phyloP scores from a whole-genome alignment of 2,329 filamentous ascomycete species.

The Biscogniauxia mediterranea region DNA sequence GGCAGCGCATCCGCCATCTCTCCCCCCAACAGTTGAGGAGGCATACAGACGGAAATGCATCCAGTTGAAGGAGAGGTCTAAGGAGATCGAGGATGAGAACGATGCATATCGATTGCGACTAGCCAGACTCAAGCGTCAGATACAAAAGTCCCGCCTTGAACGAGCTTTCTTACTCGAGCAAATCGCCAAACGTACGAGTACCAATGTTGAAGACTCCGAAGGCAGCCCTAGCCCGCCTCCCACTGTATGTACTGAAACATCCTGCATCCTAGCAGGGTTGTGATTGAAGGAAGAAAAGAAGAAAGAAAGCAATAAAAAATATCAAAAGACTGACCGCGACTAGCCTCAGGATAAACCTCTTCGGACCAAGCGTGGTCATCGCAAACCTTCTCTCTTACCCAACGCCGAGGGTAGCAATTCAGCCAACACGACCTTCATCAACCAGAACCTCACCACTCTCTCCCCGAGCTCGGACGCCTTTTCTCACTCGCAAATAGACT shows the following conservation, averaged over 20 bases:
- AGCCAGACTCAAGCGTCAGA: conserved; percentile 74
- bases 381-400: conserved; percentile 54
- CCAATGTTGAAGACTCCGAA: conserved; percentile 75
- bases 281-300: too few relatives aligned
- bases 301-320: too few relatives aligned
- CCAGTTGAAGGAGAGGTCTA: conserved; percentile 85
- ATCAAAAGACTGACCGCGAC: conserved; percentile 25
- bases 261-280: too few relatives aligned
- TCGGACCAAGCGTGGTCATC: conserved; percentile 69
- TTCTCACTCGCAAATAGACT: conserved; percentile 47
- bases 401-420: conserved; percentile 40
- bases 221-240: conserved; percentile 77
- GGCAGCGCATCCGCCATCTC: conserved; percentile 53
- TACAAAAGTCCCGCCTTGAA: conserved; percentile 89
- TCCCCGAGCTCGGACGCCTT: conserved; percentile 54
- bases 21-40: conserved; percentile 89
- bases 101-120: conserved; percentile 79
- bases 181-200: conserved; percentile 70
- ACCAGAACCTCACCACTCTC: conserved; percentile 44
- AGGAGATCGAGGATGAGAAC: conserved; percentile 89
- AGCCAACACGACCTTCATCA: conserved; percentile 44
- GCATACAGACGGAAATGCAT: conserved; percentile 97
- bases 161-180: conserved; percentile 73
- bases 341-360: conserved; percentile 78
- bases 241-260: conserved; percentile 54